Base-by-base conservation (phyloP, 306 rosid genomes). In the Corylus americana region DNA sequence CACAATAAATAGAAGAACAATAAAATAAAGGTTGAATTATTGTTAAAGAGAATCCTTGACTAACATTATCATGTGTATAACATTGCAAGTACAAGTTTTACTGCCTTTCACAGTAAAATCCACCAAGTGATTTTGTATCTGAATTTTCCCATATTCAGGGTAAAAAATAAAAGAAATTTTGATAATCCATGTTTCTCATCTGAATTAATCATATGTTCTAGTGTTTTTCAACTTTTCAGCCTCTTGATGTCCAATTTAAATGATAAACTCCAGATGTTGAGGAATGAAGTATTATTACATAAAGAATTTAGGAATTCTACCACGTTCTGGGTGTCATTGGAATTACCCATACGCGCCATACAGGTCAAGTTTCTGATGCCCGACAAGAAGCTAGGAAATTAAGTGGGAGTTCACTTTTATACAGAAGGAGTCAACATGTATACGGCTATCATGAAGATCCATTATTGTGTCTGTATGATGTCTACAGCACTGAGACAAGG, bases 381-480 rank as follows among this genome's bases (percentile, higher is more conserved):
- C 22, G 14, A 20, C 35, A 20, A 59, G 14, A 2, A 64, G 48
- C 70, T 64, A 35, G 70, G 22, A 64, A 64, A 22, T 35, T 29
- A 62, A 12, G 42, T 31, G 69, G 69, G 69, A 62, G 16, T 62
- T 64, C 70, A 35, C 22, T 64, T 64, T 64, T 14, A 64, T 64
- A n/a, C n/a, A 64, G n/a, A 31, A 63, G 37, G 27, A 31, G 17
- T 64, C 44, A 16, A 31, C 22, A 14, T 7, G 12, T 35, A 31
- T 37, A 39, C 3, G 2, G 12, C 47, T 35, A 64, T 31, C 70
- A 35, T 37, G 70, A 35, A 7, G 48, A 64, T 3, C 22, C 25
- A 64, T 64, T 8, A 3, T 31, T 37, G 22, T 31, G 70, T 17
- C 3, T 0, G 7, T 0, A 35, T 16, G 11, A 59, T 35, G 22